A percentile compares a stretch with the other conserved stretches of the same genome.
phyloP scores from a whole-genome alignment of 1,284 basidiomycete genomes.

The Pterula multifida region DNA sequence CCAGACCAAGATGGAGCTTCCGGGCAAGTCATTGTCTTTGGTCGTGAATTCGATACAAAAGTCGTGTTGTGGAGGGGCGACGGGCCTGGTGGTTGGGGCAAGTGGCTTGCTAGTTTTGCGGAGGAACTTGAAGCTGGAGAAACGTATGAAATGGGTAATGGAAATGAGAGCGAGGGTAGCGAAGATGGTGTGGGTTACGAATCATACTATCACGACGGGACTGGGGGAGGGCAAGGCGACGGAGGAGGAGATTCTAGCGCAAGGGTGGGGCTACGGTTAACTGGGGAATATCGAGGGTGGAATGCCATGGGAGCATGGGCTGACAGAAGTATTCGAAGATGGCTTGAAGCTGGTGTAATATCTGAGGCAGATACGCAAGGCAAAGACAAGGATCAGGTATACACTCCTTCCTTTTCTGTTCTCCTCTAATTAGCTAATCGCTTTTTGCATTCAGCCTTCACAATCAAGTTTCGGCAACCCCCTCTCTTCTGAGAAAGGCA shows the following conservation, averaged over 20 bases:
- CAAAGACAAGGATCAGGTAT: slow-evolving; percentile 28
- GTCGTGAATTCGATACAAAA: slow-evolving; percentile 96
- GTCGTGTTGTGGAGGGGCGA: slow-evolving; percentile 91
- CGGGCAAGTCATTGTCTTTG: slow-evolving; percentile 96
- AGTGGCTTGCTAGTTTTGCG: slow-evolving; percentile 86
- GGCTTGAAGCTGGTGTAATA: slow-evolving; percentile 70
- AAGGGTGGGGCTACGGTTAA: slow-evolving; percentile 53
- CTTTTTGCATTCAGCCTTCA: slow-evolving; percentile 12
- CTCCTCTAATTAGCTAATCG: background rate
- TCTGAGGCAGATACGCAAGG: slow-evolving; percentile 33
- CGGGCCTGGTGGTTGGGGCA: slow-evolving; percentile 87
- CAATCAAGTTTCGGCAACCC: slow-evolving; percentile 16
- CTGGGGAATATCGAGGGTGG: slow-evolving; percentile 84
- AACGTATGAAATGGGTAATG: slow-evolving; percentile 69
- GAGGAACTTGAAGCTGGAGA: slow-evolving; percentile 90
- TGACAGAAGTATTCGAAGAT: slow-evolving; percentile 73
- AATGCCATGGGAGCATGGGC: slow-evolving; percentile 85
- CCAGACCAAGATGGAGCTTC: slow-evolving; percentile 66
- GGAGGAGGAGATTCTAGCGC: slow-evolving; percentile 62
- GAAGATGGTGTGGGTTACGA: slow-evolving; percentile 83
- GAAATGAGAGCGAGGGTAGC: slow-evolving; percentile 57
- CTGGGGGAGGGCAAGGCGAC: slow-evolving; percentile 60
- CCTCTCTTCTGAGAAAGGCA: slow-evolving; percentile 14
- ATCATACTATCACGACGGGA: slow-evolving; percentile 75
- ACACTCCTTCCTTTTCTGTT: slow-evolving; percentile 11